A percentile compares a stretch with the other conserved stretches of the same genome.
Evolutionary conservation across 306 rosid genomes (phyloP).

Genomic region (Cucurbita argyrosperma): DNA sequence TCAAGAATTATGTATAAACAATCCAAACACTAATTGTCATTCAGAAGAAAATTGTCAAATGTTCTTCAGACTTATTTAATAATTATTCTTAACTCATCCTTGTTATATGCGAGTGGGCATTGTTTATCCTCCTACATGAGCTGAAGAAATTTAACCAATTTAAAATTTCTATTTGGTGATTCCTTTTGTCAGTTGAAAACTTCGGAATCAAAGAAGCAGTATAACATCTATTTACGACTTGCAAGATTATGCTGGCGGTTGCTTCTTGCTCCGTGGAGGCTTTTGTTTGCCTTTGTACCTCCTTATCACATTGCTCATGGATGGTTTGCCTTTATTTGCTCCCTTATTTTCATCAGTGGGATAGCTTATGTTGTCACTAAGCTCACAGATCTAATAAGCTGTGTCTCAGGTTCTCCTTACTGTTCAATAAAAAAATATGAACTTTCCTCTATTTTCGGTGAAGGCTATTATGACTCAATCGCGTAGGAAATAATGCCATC

Average conservation of each 20-base stretch:
- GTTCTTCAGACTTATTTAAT: neutral
- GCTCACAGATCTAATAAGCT: conserved; percentile 83
- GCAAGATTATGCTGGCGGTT: conserved; percentile 48
- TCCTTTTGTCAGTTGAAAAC: conserved; percentile 46
- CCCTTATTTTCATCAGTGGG: conserved; percentile 76
- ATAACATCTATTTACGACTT: conserved; percentile 22
- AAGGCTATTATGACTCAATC: neutral
- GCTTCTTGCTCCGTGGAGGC: conserved; percentile 69
- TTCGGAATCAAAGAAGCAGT: conserved; percentile 33
- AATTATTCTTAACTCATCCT: neutral
- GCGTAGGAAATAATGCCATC: neutral
- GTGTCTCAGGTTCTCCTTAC: conserved; percentile 65
- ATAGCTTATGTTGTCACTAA: conserved; percentile 71
- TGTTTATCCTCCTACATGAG: neutral
- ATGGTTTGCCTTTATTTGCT: conserved; percentile 77
- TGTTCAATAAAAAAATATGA: conserved; percentile 4
- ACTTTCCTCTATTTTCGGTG: neutral
- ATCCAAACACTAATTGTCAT: neutral
- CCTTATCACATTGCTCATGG: conserved; percentile 83
- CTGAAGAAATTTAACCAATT: neutral
- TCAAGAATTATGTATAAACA: neutral
- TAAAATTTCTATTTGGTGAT: neutral
- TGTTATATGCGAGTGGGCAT: neutral
- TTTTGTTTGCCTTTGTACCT: conserved; percentile 80
- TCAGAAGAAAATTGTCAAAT: neutral